Base-by-base conservation (phyloP, 2,329 filamentous ascomycete genomes). In the Ceratocystiopsis brevicomis region DNA sequence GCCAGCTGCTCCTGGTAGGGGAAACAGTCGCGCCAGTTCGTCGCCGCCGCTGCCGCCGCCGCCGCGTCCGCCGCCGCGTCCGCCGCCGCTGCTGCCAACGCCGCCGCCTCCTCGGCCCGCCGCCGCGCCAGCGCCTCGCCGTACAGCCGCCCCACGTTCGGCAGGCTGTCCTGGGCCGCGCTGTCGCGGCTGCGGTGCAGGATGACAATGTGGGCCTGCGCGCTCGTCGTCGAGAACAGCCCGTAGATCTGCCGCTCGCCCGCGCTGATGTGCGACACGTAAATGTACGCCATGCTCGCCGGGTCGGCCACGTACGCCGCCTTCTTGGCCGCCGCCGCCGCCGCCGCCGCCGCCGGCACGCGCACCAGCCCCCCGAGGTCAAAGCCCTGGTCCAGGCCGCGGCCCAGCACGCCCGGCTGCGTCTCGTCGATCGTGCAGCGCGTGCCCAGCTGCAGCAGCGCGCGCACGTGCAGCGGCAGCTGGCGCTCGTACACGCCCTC, bases 401-500 rank as follows among this genome's bases (percentile, higher is more conserved):
- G 88, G 41, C 90, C 90, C 10, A 98, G 72, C 2, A 95, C 87
- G 52, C 88, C 92, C 47, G 81, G 74, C 52, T 95, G 87, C 44
- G 69, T 78, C 53, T 94, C 82, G 53, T 99, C 90, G 51, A 98
- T 93, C 2, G 85, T 92, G 57, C 90, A 98, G 30, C 82, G 67
- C 53, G 84, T 95, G 37, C 90, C 92, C 1, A 99, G 67, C 51
- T 90, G 82, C 11, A 99, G 71, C 32, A 98, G 73, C 4, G 88
- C 90, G 37, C 88, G 75, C 40, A 93, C 73, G 49, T 83, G 84
- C 6, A 96, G 67, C 1, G 92, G 86, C 1, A 99, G 70, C 51
- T 94, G 81, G 54, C 81, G 88, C 62, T 98, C 92, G 55, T 99
- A 99, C 14, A 98, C 86, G 30, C 92, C 92, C 60, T 98, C 90